A percentile compares a stretch with the other conserved stretches of the same genome.
Evolutionary conservation across 805 yeast genomes (phyloP).

Genomic region (Wickerhamomyces kurtzmanii): DNA sequence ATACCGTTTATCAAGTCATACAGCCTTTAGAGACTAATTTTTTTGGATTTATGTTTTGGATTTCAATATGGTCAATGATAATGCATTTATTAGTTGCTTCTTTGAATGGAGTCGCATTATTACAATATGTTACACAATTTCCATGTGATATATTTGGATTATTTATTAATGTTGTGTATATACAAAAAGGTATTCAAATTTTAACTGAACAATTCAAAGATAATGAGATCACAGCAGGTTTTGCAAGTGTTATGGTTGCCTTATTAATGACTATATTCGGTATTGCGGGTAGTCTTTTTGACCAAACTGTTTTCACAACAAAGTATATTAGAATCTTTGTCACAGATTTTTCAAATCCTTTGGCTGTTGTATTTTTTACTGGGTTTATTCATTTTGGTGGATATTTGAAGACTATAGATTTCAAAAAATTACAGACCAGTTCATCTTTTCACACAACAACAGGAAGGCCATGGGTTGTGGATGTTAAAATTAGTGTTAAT

Average conservation of each 20-base stretch:
- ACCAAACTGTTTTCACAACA: slow-evolving; percentile 49
- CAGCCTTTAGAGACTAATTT: slow-evolving; percentile 34
- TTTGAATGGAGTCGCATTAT: slow-evolving; percentile 53
- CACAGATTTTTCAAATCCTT: slow-evolving; percentile 80
- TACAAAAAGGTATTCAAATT: slow-evolving; percentile 86
- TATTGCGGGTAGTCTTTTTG: slow-evolving; percentile 40
- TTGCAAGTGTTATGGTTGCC: slow-evolving; percentile 65
- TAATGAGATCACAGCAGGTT: slow-evolving; percentile 39
- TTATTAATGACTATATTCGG: slow-evolving; percentile 75
- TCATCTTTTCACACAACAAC: slow-evolving; percentile 69
- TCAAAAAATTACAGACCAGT: slow-evolving; percentile 61
- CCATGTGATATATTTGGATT: slow-evolving; percentile 93
- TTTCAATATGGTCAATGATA: slow-evolving; percentile 83
- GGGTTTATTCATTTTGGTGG: slow-evolving; percentile 94
- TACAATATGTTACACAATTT: slow-evolving; percentile 66
- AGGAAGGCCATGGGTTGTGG: slow-evolving; percentile 28
- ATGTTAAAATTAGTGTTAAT: slow-evolving; percentile 37
- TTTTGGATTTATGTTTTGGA: slow-evolving; percentile 77
- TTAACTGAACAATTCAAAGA: slow-evolving; percentile 56
- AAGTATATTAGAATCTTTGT: slow-evolving; percentile 56
- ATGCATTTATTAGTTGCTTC: slow-evolving; percentile 69
- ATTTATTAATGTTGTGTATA: slow-evolving; percentile 79
- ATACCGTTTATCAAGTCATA: slow-evolving; percentile 74
- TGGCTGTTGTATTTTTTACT: slow-evolving; percentile 79
- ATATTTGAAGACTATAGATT: slow-evolving; percentile 40